phyloP scores from a whole-genome alignment of 805 yeast genomes.

The Saturnispora serradocipensis region DNA sequence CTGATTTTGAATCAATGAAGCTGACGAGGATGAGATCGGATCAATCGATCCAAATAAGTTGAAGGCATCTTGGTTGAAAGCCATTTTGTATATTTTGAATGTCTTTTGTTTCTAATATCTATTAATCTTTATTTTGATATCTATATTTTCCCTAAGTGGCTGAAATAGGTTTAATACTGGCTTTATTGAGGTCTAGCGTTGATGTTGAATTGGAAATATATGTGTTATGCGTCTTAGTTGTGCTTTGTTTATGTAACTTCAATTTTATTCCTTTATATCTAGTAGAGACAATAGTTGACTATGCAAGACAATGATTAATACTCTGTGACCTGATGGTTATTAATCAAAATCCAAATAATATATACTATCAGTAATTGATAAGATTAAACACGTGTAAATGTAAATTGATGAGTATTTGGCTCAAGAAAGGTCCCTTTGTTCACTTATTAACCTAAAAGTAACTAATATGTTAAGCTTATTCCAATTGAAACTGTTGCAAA shows the following conservation, averaged over 20 bases:
- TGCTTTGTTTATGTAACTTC: not conserved
- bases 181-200: not conserved
- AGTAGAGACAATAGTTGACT: not conserved
- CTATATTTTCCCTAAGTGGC: not conserved
- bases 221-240: too few relatives aligned
- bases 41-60: conserved; percentile 3
- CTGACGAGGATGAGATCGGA: conserved; percentile 1
- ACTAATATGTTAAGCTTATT: not conserved
- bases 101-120: not conserved
- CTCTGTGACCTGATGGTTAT: not conserved
- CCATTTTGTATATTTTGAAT: not conserved
- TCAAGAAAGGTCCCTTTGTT: not conserved
- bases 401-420: not conserved
- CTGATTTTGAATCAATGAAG: conserved; percentile 4
- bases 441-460: not conserved
- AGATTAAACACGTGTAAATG: not conserved
- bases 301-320: not conserved
- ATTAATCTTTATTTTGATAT: not conserved
- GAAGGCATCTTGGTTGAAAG: conserved; percentile 6
- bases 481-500: not conserved
- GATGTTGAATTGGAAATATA: too few relatives aligned
- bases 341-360: not conserved
- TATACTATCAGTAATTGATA: not conserved
- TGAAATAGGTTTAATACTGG: not conserved
- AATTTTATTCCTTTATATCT: not conserved